Conservation (phyloP, 2,329 filamentous ascomycete species). For the Hypoxylon sp. region DNA sequence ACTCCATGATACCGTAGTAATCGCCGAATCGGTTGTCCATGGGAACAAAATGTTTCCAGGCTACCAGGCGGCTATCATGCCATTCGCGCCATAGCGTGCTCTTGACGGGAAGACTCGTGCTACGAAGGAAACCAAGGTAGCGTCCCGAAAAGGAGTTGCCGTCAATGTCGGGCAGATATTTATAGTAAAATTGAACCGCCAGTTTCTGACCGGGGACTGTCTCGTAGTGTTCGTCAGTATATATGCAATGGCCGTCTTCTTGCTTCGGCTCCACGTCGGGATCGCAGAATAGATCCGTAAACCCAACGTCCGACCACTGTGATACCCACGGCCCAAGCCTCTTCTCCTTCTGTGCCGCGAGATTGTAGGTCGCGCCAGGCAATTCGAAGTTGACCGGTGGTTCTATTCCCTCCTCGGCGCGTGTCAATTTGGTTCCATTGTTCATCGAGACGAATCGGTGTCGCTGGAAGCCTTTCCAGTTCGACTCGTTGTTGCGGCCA, state of each 20-base stretch:
- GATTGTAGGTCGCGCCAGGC: conserved; percentile 61
- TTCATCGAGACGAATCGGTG: conserved; percentile 82
- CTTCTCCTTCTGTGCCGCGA: conserved; percentile 61
- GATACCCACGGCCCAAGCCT: conserved; percentile 65
- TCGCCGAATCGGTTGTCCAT: conserved; percentile 82
- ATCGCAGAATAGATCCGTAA: conserved; percentile 68
- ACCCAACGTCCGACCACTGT: conserved; percentile 64
- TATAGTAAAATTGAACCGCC: conserved; percentile 69
- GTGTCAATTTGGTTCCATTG: conserved; percentile 71
- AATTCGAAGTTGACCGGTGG: conserved; percentile 67
- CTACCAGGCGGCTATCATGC: conserved; percentile 80
- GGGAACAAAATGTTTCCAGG: conserved; percentile 86
- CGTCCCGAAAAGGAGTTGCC: conserved; percentile 79
- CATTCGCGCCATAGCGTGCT: conserved; percentile 83
- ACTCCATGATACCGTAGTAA: conserved; percentile 79
- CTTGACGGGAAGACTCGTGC: conserved; percentile 80
- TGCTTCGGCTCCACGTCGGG: conserved; percentile 51
- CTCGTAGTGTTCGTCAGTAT: conserved; percentile 63
- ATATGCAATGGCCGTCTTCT: conserved; percentile 59
- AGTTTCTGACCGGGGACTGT: conserved; percentile 58
- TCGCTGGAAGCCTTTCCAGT: conserved; percentile 80
- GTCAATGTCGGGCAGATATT: conserved; percentile 82
- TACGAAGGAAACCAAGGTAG: conserved; percentile 77
- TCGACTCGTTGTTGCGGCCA: conserved; percentile 68
- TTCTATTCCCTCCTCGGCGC: conserved; percentile 61